Base-by-base conservation (phyloP, 352 stramenopile genomes). In the Phytophthora cryptogea region DNA sequence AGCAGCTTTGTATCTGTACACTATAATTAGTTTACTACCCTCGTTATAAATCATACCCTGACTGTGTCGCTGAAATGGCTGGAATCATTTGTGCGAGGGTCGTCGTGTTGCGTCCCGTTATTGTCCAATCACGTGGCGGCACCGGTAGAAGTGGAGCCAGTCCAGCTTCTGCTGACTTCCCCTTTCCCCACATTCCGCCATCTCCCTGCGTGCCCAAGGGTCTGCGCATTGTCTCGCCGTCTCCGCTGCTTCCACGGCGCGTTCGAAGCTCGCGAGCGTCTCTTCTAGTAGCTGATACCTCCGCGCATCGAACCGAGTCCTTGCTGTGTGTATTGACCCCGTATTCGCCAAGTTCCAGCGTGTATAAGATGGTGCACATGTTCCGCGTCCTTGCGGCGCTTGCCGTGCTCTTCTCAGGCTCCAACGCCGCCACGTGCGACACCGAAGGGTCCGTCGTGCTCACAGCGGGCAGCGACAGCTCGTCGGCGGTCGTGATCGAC, bases 391-490 rank as follows among this genome's bases (percentile, higher is more conserved):
- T 40, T 20, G 17, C 41, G 6, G 17, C 28, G 31, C 32, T 63
- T 30, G 45, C 67, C 32, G 37, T 64, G 9, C 44, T 68, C 14
- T 30, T 20, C 11, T 10, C 53, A 3, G 42, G 51, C 9, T 51
- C 26, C 8, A 37, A 46, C 20, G 68, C 71, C 39, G 30, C 36
- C 13, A 49, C 40, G 10, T 86, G 76, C 45, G 59, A 57, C 30
- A 79, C 70, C 16, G 48, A 62, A 37, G 76, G 76, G 8, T 64
- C 57, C n/a, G 57, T 80, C 9, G 75, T 75, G 13, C 74, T 86
- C 39, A 67, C 62, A 8, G 71, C 72, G 40, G 74, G 66, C 28
- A 50, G 49, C 8, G 63, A 74, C 35, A 58, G 61, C 32, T 59
- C 40, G 14, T 9, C 70, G 51, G 78, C 64, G 8, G 30, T 81